Base-by-base conservation (phyloP, 2,329 filamentous ascomycete genomes). In the Huntiella moniliformis region DNA sequence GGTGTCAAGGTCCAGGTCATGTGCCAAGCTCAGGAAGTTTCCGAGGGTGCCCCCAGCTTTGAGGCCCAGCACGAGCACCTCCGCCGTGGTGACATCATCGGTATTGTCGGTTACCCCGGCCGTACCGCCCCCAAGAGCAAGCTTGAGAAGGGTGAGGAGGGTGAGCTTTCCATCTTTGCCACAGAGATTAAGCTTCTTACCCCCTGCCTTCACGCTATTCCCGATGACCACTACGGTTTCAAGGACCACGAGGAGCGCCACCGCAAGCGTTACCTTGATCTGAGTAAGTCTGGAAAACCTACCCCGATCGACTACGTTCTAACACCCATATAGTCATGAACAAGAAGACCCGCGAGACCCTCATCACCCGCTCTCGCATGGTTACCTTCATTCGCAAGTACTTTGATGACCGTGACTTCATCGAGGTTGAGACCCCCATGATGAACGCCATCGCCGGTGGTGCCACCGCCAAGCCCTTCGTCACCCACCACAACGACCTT, bases 361-460 rank as follows among this genome's bases (percentile, higher is more conserved):
- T 96, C 62, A 71, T 85, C 56, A 86, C 82, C 35, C 76, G 91
- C 46, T 77, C 84, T 57, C 45, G 45, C 73, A 87, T 96, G 57
- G 76, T 93, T 58, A 77, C 74, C 51, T 95, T 85, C 60, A 81
- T 98, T 54, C 83, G 91, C 54, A 73, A 75, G 56, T 98, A 80
- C 70, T 84, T 98, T 55, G 83, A 95, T 56, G 74, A 79, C 54
- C 73, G 80, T 45, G 83, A 88, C 56, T 98, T 98, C 62, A 70
- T 86, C 47, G 87, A 95, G 61, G 87, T 96, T 18, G 85, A 96
- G 66, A 98, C 91, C 0, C 88, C 91, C 4, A 95, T 96, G 76
- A 87, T 98, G 74, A 92, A 94, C 61, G 75, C 82, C 56, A 93
- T 94, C 58, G 86, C 91, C 28, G 92, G 91, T 54, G 91, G 91